Evolutionary conservation across 495 filamentous ascomycete genomes (phyloP).

Genomic region (Penicillium roqueforti): DNA sequence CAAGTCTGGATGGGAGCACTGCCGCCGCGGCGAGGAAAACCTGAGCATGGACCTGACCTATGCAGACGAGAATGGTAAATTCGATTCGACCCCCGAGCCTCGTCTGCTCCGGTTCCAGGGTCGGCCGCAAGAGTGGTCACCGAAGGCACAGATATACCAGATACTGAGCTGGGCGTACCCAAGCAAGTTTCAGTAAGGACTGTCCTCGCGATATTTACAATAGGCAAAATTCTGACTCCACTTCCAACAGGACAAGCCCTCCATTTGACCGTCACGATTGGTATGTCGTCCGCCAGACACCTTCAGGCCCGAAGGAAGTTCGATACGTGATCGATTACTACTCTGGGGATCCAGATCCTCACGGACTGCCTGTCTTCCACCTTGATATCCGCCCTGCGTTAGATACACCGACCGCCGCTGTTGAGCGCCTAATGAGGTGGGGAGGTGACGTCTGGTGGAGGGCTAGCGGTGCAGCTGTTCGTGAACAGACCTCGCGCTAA

Average conservation of each 20-base stretch:
- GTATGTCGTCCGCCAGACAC: constrained; percentile 70
- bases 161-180: constrained; percentile 74
- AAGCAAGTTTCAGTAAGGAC: constrained; percentile 64
- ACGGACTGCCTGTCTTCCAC: constrained; percentile 92
- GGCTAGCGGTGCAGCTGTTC: constrained; percentile 68
- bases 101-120: constrained; percentile 83
- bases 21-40: constrained; percentile 68
- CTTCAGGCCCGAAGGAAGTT: constrained; percentile 66
- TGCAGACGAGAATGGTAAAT: constrained; percentile 37
- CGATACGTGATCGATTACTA: constrained; percentile 99
- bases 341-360: constrained; percentile 76
- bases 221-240: constrained; percentile 9
- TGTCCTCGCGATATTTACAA: not conserved
- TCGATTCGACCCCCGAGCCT: constrained; percentile 50
- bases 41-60: constrained; percentile 36
- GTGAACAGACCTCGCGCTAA: constrained; percentile 29
- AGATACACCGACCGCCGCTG: constrained; percentile 73
- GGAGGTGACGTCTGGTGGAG: constrained; percentile 90
- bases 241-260: constrained; percentile 57
- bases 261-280: constrained; percentile 99
- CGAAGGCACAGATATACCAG: constrained; percentile 79
- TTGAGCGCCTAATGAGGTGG: constrained; percentile 85
- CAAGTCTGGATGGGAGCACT: constrained; percentile 65
- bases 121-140: constrained; percentile 80
- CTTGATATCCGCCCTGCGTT: constrained; percentile 93